A percentile compares a stretch with the other conserved stretches of the same genome.
These are phyloP conservation scores for Crotalaria pallida DNA, from an alignment of 306 rosid genomes.

Conservation along the genomic window DNA sequence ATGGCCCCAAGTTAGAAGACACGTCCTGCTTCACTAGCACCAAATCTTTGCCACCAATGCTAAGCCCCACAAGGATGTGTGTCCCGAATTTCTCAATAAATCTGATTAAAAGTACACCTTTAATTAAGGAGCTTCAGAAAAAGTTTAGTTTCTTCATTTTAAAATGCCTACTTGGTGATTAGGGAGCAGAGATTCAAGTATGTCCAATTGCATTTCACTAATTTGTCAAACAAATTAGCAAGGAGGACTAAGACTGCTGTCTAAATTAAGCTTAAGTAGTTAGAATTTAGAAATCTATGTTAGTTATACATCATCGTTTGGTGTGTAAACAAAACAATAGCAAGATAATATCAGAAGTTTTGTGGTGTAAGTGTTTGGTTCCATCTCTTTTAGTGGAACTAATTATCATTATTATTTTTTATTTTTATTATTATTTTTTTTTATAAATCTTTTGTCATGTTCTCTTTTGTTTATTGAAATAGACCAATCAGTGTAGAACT, in stretches of 20 bases:
- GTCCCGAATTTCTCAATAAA: slow-evolving; percentile 90
- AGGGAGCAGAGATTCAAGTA: not conserved
- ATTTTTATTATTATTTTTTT: too few species aligned
- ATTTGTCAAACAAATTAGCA: not conserved
- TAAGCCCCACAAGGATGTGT: slow-evolving; percentile 79
- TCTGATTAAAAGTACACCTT: slow-evolving; percentile 28
- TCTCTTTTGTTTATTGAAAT: too few species aligned
- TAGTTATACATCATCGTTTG: too few species aligned
- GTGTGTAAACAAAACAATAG: too few species aligned
- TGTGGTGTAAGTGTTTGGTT: too few species aligned
- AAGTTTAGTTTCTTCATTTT: not conserved
- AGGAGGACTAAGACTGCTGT: not conserved
- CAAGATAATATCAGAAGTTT: too few species aligned
- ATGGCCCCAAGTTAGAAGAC: slow-evolving; percentile 52
- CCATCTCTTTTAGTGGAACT: too few species aligned
- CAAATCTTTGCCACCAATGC: slow-evolving; percentile 77
- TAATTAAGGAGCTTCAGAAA: not conserved
- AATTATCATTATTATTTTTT: too few species aligned
- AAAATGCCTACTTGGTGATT: not conserved
- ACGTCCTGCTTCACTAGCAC: slow-evolving; percentile 71
- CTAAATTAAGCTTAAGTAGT: not conserved
- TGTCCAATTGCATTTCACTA: not conserved
- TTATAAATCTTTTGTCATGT: too few species aligned
- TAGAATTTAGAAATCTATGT: not conserved
- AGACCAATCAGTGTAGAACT: too few species aligned